A percentile compares a stretch with the other conserved stretches of the same genome.
Conservation (phyloP, 495 filamentous ascomycete genomes). For the Aspergillus sparsus region DNA sequence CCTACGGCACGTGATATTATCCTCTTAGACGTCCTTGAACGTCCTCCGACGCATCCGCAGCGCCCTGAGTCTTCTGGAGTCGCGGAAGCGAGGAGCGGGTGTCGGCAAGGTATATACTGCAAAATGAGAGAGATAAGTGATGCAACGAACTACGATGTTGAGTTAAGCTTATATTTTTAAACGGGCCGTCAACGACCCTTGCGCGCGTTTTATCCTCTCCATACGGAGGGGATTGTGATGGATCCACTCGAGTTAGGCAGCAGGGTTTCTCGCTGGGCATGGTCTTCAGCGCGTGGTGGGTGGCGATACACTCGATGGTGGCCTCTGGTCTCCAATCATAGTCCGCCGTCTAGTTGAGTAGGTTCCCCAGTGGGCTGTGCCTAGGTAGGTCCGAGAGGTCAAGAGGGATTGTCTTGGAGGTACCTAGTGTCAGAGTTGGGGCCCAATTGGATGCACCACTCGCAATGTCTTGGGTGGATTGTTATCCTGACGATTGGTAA, state of each 20-base stretch:
- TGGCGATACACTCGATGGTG: background rate
- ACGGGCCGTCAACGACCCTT: background rate
- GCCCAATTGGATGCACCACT: too few species aligned
- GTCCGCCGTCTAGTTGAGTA: background rate
- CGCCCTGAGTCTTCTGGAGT: background rate
- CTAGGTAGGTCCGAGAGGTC: background rate
- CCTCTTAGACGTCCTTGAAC: background rate
- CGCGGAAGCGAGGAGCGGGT: background rate
- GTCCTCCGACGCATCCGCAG: background rate
- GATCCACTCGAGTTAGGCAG: conserved; percentile 27
- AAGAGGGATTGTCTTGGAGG: background rate
- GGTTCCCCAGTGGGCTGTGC: background rate
- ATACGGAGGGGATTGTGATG: conserved; percentile 8
- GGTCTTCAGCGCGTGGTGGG: background rate
- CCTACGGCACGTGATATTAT: background rate
- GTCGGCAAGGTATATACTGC: background rate
- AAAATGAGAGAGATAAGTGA: background rate
- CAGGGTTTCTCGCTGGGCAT: conserved; percentile 10
- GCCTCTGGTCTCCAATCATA: conserved; percentile 6
- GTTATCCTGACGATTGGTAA: too few species aligned
- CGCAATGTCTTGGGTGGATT: too few species aligned
- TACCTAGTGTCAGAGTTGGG: background rate
- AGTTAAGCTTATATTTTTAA: conserved; percentile 31
- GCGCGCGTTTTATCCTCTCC: conserved; percentile 2
- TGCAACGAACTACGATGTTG: conserved; percentile 5